Evolutionary conservation across 2,329 filamentous ascomycete genomes (phyloP).

Genomic region (Davidsoniella eucalypti): DNA sequence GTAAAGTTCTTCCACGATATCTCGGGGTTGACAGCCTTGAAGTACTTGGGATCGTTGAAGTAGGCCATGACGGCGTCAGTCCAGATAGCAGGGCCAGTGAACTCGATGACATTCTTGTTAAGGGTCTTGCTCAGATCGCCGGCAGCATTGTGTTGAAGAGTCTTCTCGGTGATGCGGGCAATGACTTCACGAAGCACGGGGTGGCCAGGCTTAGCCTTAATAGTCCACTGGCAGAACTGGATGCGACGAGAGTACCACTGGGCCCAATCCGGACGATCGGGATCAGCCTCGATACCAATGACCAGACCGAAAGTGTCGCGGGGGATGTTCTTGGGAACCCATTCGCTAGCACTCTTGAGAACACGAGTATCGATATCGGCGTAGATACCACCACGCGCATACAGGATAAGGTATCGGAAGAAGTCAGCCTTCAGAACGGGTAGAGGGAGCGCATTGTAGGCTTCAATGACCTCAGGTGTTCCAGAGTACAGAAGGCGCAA

Average conservation of each 20-base stretch:
- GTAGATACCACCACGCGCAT: slow-evolving; percentile 52
- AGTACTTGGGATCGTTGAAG: slow-evolving; percentile 82
- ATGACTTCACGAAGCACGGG: slow-evolving; percentile 81
- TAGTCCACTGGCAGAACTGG: slow-evolving; percentile 99
- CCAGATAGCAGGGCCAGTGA: slow-evolving; percentile 88
- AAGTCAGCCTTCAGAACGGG: slow-evolving; percentile 66
- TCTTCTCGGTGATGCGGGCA: slow-evolving; percentile 66
- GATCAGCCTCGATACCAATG: slow-evolving; percentile 90
- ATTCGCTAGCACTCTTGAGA: slow-evolving; percentile 66
- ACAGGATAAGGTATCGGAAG: slow-evolving; percentile 56
- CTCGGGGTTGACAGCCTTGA: slow-evolving; percentile 54
- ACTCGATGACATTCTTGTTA: slow-evolving; percentile 72
- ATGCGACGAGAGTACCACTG: slow-evolving; percentile 93
- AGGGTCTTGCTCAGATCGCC: slow-evolving; percentile 41
- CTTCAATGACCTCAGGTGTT: slow-evolving; percentile 61
- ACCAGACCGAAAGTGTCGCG: slow-evolving; percentile 68
- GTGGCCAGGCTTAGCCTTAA: slow-evolving; percentile 87
- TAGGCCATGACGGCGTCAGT: slow-evolving; percentile 85
- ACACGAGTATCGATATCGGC: slow-evolving; percentile 84
- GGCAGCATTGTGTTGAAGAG: slow-evolving; percentile 52
- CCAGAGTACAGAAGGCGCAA: slow-evolving; percentile 76
- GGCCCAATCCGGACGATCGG: slow-evolving; percentile 80
- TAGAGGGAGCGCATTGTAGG: slow-evolving; percentile 55
- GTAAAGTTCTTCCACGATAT: slow-evolving; percentile 85
- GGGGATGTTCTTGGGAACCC: slow-evolving; percentile 68